Conservation (phyloP, 192 early-diverging fungal species). For the Oehlia diaphana region DNA sequence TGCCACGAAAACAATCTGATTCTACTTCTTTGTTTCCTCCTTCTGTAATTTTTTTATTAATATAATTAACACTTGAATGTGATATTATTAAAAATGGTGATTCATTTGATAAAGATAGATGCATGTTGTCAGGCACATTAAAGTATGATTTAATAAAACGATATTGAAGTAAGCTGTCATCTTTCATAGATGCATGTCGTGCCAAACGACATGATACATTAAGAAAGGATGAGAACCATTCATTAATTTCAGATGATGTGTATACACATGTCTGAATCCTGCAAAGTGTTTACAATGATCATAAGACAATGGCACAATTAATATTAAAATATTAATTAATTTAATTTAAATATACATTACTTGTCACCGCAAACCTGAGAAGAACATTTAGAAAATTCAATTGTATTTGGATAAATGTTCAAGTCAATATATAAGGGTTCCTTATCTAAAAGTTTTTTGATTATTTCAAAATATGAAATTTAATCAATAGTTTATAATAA, state of each 20-base stretch:
- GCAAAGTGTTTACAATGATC: background rate
- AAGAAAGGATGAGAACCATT: slow-evolving; percentile 48
- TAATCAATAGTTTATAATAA: background rate
- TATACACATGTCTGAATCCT: slow-evolving; percentile 30
- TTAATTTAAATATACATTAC: slow-evolving; percentile 17
- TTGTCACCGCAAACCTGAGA: slow-evolving; percentile 47
- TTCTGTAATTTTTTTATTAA: slow-evolving; percentile 52
- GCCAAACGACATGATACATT: slow-evolving; percentile 44
- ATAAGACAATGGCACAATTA: too few species aligned
- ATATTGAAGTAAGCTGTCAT: background rate
- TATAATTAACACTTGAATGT: slow-evolving; percentile 52
- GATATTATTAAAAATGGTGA: slow-evolving; percentile 72
- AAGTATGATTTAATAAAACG: slow-evolving; percentile 43
- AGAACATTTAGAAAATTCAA: slow-evolving; percentile 28
- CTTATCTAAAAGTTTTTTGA: background rate
- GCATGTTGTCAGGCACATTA: slow-evolving; percentile 33
- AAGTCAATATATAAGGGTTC: background rate
- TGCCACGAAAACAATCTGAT: slow-evolving; percentile 64
- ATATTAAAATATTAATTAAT: background rate
- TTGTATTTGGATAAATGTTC: slow-evolving; percentile 31
- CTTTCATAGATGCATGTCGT: slow-evolving; percentile 32
- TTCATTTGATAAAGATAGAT: slow-evolving; percentile 68
- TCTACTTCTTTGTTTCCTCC: slow-evolving; percentile 28
- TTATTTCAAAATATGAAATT: background rate
- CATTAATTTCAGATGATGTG: slow-evolving; percentile 38